Conservation (phyloP, 768 basidiomycete genomes). For the Austroboletus eburneus region DNA sequence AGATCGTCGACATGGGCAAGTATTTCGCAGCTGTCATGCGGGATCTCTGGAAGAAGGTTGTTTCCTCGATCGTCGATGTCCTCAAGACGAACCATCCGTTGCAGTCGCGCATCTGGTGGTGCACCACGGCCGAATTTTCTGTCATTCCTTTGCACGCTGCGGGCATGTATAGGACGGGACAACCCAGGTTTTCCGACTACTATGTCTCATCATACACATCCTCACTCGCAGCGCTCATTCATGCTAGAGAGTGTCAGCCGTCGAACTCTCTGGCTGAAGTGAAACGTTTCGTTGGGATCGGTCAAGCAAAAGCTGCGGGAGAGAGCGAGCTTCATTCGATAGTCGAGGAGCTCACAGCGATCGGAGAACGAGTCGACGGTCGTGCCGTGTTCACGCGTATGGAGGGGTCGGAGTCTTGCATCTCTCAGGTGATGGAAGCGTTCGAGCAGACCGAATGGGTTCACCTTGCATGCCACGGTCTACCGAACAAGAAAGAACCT, state of each 20-base stretch:
- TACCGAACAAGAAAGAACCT: no score
- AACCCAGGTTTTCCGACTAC: neutral
- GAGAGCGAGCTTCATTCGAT: neutral
- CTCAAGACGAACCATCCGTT: neutral
- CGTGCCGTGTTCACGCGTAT: no score
- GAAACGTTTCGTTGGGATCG: neutral
- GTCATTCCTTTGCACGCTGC: neutral
- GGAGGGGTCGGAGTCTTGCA: no score
- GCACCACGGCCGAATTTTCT: neutral
- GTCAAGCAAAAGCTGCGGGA: neutral
- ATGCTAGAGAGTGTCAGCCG: neutral
- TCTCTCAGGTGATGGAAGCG: no score
- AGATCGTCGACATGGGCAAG: no score
- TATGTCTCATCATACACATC: neutral
- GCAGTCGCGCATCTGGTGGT: neutral
- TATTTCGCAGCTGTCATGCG: no score
- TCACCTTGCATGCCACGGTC: no score
- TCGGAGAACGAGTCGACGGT: no score
- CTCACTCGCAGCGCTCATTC: neutral
- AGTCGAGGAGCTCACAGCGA: neutral
- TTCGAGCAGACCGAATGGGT: no score
- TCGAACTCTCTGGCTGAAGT: neutral
- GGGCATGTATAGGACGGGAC: neutral
- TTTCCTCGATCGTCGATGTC: neutral
- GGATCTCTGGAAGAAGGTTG: no score